Conservation (phyloP, 495 filamentous ascomycete species). For the Ramalina peruviana region DNA sequence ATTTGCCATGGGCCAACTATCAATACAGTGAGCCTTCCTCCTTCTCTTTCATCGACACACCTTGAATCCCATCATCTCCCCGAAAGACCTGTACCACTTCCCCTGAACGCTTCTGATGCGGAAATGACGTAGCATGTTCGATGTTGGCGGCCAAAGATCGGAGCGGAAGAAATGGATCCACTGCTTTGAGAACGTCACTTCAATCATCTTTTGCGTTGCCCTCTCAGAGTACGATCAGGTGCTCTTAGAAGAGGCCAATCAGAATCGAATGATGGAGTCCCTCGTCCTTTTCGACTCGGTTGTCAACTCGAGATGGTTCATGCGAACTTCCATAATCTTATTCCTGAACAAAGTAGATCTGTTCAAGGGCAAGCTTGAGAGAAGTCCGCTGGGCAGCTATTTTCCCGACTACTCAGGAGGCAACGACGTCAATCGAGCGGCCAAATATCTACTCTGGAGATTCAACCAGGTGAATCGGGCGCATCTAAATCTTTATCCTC, state of each 20-base stretch:
- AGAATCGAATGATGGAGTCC: slow-evolving; percentile 99
- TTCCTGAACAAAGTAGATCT: slow-evolving; percentile 98
- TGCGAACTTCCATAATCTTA: slow-evolving; percentile 94
- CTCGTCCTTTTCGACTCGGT: slow-evolving; percentile 96
- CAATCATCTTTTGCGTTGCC: slow-evolving; percentile 99
- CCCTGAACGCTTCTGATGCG: neutral
- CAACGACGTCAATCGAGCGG: slow-evolving; percentile 92
- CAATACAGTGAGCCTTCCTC: slow-evolving; percentile 74
- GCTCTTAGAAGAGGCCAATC: slow-evolving; percentile 88
- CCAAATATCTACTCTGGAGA: slow-evolving; percentile 94
- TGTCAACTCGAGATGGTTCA: slow-evolving; percentile 97
- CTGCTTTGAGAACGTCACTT: slow-evolving; percentile 98
- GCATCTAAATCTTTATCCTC: slow-evolving; percentile 91
- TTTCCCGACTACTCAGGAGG: slow-evolving; percentile 97
- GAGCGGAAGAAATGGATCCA: slow-evolving; percentile 99
- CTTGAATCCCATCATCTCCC: no score
- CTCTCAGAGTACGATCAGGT: slow-evolving; percentile 98
- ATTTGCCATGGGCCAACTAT: slow-evolving; percentile 94
- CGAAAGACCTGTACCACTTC: neutral
- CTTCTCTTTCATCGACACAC: neutral
- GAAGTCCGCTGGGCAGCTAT: slow-evolving; percentile 80
- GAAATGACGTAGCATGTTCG: slow-evolving; percentile 69
- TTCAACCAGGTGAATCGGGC: slow-evolving; percentile 98
- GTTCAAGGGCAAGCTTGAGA: slow-evolving; percentile 84
- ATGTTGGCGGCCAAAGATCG: slow-evolving; percentile 91